phyloP scores from a whole-genome alignment of 441 rosid genomes.

The Hypseocharis bilobata region DNA sequence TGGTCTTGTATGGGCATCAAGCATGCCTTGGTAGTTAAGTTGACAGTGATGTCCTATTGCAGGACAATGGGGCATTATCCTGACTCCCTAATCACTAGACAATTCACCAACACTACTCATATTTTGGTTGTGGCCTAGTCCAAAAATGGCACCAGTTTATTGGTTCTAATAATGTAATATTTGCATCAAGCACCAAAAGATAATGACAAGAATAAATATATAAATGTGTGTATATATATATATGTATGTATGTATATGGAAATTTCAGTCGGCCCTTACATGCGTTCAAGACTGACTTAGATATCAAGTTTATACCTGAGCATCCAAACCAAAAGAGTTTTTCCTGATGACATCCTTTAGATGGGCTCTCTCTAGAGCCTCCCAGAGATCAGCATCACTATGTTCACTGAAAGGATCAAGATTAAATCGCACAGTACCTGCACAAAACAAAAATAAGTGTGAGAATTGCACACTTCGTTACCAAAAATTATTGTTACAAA shows the following conservation, averaged over 20 bases:
- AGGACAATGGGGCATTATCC: too few relatives aligned
- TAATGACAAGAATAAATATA: neutral
- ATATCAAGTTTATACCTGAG: conserved; percentile 42
- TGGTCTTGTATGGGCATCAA: neutral
- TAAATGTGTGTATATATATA: too few relatives aligned
- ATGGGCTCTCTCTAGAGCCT: conserved; percentile 85
- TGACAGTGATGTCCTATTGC: neutral
- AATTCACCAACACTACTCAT: neutral
- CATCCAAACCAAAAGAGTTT: conserved; percentile 70
- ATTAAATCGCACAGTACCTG: conserved; percentile 85
- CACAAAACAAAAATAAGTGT: conserved; percentile 9
- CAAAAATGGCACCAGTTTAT: neutral
- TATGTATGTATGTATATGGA: too few relatives aligned
- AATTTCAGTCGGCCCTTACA: neutral
- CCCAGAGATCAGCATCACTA: conserved; percentile 87
- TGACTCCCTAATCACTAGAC: neutral
- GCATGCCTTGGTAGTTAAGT: neutral
- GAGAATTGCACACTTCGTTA: neutral
- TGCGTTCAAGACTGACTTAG: neutral
- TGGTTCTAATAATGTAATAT: neutral
- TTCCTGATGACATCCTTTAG: conserved; percentile 70
- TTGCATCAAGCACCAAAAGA: neutral
- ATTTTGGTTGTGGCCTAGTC: neutral
- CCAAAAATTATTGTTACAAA: neutral
- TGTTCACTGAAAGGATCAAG: conserved; percentile 91